Percentiles rank a stretch among this genome's conserved stretches.
These are phyloP conservation scores for Hygrocybe punicea DNA, from an alignment of 768 basidiomycete species.

Conservation along the genomic window DNA sequence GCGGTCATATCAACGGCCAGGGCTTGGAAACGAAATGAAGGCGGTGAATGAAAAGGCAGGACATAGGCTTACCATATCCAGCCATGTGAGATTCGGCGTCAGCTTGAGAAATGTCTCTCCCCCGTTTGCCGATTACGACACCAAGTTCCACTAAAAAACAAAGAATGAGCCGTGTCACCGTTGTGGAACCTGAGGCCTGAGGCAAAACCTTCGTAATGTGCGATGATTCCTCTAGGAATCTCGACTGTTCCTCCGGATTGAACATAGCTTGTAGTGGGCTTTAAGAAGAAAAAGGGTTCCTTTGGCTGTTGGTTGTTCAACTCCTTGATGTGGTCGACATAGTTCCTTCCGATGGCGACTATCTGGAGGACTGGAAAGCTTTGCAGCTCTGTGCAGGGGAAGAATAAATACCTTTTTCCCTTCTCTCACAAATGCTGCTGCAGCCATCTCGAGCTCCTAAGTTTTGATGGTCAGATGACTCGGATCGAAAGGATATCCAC, in stretches of 20 bases:
- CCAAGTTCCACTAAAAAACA: slow-evolving; percentile 82
- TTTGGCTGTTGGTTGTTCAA: slow-evolving; percentile 83
- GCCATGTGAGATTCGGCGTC: slow-evolving; percentile 78
- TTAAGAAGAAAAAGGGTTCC: slow-evolving; percentile 98
- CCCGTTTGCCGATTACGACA: slow-evolving; percentile 87
- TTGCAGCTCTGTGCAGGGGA: background rate
- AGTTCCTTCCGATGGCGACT: slow-evolving; percentile 94
- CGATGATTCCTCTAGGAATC: slow-evolving; percentile 77
- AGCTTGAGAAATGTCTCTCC: slow-evolving; percentile 73
- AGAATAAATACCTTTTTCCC: slow-evolving; percentile 44
- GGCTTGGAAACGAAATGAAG: slow-evolving; percentile 44
- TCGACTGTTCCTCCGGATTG: slow-evolving; percentile 74
- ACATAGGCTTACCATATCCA: slow-evolving; percentile 72
- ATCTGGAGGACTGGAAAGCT: slow-evolving; percentile 48
- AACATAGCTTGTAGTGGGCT: slow-evolving; percentile 90
- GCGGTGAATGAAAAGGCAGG: too few relatives aligned
- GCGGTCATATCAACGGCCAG: slow-evolving; percentile 96
- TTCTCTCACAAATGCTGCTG: slow-evolving; percentile 41
- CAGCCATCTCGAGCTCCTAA: slow-evolving; percentile 29
- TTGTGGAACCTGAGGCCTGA: slow-evolving; percentile 1
- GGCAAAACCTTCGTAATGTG: slow-evolving; percentile 85
- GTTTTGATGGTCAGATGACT: background rate
- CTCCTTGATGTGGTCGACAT: slow-evolving; percentile 87
- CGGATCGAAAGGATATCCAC: too few relatives aligned
- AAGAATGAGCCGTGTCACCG: background rate